Base-by-base conservation (phyloP, 345 rosid species). In the Eutrema heterophyllum region DNA sequence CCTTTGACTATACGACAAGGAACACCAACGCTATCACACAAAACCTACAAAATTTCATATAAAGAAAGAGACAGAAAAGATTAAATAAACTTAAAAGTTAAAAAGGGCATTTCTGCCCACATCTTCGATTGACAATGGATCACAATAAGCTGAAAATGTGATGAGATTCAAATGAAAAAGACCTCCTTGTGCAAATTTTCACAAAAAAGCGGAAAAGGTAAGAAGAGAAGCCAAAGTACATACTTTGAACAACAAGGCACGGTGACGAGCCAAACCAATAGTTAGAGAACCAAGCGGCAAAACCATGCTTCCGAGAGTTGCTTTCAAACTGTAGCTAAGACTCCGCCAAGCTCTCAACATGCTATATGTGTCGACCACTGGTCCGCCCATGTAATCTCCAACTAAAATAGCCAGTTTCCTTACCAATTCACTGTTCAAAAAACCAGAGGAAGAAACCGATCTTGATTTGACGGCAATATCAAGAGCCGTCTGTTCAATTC, bases 261-360 rank as follows among this genome's bases (percentile, higher is more conserved):
- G 96, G 78, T 94, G 98, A 67, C 97, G 97, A 76, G 98, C 91
- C 88, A 94, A 74, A 64, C 98, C 97, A 58, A 93, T 86, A 62
- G 89, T 93, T 33, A 93, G 71, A 60, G 97, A 89, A 78, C 98
- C 98, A 73, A 93, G 89, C 0, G 98, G 98, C 81, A 93, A 84
- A 70, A 93, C 94, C 96, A 89, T 85, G 83, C 98, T 89, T 35
- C 92, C 90, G 36, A 86, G 92, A 61, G 94, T 93, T 48, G 90
- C 85, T 81, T 82, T 93, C 83, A 93, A 82, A 76, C 89, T 84
- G 82, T 80, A 86, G 69, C 88, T 92, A 73, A 88, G 91, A 78
- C 88, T 84, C 70, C 66, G 53, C 91, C 96, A 93, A 56, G 86
- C 91, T 80, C 86, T 85, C 58, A 81, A 81, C 88, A 86, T 88